Evolutionary conservation across 2,329 filamentous ascomycete genomes (phyloP), one percentile per base, ranked within the genome.

Genomic region (Parafenestella ontariensis): DNA sequence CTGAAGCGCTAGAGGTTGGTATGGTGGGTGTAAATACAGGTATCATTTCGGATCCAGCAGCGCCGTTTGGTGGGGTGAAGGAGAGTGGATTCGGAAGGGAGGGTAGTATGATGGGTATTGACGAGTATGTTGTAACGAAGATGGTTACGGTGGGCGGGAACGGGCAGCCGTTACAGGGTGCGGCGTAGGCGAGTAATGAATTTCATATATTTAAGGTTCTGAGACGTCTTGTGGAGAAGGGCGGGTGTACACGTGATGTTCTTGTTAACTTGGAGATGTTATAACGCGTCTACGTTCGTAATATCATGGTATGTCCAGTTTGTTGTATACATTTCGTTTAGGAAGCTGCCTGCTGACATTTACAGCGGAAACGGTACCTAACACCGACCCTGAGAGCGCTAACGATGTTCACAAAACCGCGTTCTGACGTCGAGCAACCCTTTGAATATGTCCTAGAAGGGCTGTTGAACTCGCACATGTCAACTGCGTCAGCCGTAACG

Each of bases 1-100:
- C 85, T 0, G 85, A 88, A 67, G 83, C 84, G 15, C 78, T 96
- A 34, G 89, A 96, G 72, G 90, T 94, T 1, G 92, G 91, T 48
- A 96, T 96, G 92, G 86, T 96, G 1, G 91, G 91, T 50, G 75
- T 83, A 36, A 83, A 83, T 63, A 82, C 81, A 5, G 80, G 80
- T 1, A 46, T 82, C 51, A 81, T 82, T 46, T 79, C 76, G 3
- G 82, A 83, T 61, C 71, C 77, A 9, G 81, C 80, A 3, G 65
- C 77, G 44, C 78, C 78, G 20, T 82, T 81, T 64, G 79, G 79
- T 26, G 80, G 80, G 21, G 77, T 82, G 11, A 82, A 82, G 68
- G 71, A 79, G 70, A 79, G 75, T 56, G 82, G 82, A 0, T 83
- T 82, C 59, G 82, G 82, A 1, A 65, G 80, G 34, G 82, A 84